Evolutionary conservation across 2,329 filamentous ascomycete species (phyloP).

Genomic region (Nigrospora oryzae): DNA sequence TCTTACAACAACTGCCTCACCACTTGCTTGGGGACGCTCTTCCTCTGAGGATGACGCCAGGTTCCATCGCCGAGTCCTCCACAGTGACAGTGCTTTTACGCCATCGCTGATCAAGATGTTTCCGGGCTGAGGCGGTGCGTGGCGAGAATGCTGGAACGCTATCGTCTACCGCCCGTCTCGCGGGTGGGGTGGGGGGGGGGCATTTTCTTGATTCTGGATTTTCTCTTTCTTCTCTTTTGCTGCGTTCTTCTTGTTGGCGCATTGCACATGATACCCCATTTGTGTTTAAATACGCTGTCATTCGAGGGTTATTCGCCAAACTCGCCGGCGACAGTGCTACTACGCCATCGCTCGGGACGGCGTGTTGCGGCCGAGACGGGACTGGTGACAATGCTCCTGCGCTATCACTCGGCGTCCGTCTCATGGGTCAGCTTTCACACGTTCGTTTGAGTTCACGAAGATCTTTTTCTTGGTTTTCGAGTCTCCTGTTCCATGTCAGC

Average conservation of each 20-base stretch:
- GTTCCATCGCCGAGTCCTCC: slow-evolving; percentile 13
- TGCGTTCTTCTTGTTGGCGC: slow-evolving; percentile 1
- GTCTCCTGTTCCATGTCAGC: not conserved
- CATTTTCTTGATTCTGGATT: slow-evolving; percentile 10
- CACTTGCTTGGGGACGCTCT: slow-evolving; percentile 17
- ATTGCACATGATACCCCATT: slow-evolving; percentile 44
- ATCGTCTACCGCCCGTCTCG: slow-evolving; percentile 17
- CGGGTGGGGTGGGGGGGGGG: slow-evolving; percentile 5
- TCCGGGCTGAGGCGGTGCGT: slow-evolving; percentile 9
- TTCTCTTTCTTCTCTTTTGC: slow-evolving; percentile 3
- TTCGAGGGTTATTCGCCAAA: slow-evolving; percentile 21
- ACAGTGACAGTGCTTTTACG: slow-evolving; percentile 28
- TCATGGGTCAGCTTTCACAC: slow-evolving; percentile 25
- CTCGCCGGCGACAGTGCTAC: slow-evolving; percentile 34
- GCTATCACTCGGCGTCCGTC: slow-evolving; percentile 35
- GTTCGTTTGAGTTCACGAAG: slow-evolving; percentile 9
- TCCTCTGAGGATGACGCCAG: slow-evolving; percentile 13
- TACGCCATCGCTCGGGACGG: slow-evolving; percentile 39
- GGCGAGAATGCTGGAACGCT: slow-evolving; percentile 32
- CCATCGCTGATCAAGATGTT: slow-evolving; percentile 24
- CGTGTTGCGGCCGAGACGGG: slow-evolving; percentile 33
- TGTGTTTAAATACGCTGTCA: slow-evolving; percentile 45
- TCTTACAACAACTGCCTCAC: slow-evolving; percentile 10
- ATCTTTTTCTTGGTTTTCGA: too few relatives aligned
- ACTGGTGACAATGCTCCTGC: slow-evolving; percentile 43